phyloP scores from a whole-genome alignment of 2,329 filamentous ascomycete genomes.

The Paecilomyces sp. region DNA sequence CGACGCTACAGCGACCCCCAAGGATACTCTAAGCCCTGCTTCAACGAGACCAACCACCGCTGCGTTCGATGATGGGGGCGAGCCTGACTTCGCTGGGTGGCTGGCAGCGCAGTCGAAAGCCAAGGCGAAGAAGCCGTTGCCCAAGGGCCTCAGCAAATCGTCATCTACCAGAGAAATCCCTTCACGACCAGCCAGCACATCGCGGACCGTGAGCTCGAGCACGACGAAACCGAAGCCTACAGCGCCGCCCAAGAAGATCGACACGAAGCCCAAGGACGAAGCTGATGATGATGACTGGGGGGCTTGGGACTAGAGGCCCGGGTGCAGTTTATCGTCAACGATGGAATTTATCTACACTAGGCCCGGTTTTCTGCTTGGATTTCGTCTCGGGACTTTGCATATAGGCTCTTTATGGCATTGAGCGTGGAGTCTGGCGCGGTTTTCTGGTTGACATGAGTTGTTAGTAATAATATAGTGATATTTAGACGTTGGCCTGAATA shows the following conservation, averaged over 20 bases:
- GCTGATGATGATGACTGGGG: constrained; percentile 41
- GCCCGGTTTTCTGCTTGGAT: not conserved
- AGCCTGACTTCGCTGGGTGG: constrained; percentile 96
- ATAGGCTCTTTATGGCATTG: not conserved
- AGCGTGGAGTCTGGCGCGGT: not conserved
- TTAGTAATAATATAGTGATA: not conserved
- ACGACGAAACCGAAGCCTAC: constrained; percentile 41
- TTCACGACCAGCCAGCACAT: constrained; percentile 23
- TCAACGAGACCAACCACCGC: constrained; percentile 25
- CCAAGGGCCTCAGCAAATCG: constrained; percentile 73
- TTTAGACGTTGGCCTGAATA: not conserved
- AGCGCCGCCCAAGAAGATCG: constrained; percentile 57
- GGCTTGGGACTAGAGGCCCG: constrained; percentile 35
- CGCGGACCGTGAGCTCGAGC: constrained; percentile 33
- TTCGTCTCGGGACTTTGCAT: not conserved
- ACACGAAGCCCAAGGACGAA: constrained; percentile 52
- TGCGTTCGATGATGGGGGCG: constrained; percentile 70
- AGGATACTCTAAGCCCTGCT: constrained; percentile 18
- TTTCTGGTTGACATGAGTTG: not conserved
- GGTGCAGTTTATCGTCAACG: not conserved
- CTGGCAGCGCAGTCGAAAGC: constrained; percentile 74
- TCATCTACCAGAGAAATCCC: constrained; percentile 26
- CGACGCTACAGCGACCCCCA: constrained; percentile 29
- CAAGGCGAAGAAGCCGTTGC: constrained; percentile 66
- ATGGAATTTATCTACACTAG: not conserved